Percentiles rank a stretch among this genome's conserved stretches.
Evolutionary conservation across 2,329 filamentous ascomycete genomes (phyloP).

Genomic region (Aplosporella prunicola): DNA sequence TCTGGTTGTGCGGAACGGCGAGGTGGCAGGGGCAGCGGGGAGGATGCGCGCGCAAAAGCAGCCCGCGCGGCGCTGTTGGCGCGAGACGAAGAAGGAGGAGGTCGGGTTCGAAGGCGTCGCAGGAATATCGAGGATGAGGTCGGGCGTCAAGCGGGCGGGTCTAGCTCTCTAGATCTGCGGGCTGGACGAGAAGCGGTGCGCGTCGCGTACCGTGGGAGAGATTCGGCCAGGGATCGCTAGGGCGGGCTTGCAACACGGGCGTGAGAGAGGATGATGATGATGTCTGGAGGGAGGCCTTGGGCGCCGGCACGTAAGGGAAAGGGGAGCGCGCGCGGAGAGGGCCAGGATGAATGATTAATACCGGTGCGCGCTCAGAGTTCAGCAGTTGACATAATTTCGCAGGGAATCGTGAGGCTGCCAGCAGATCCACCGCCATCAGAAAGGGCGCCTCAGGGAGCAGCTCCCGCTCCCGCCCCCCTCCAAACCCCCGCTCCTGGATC

Average conservation of each 20-base stretch:
- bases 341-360: constrained; percentile 10
- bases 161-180: constrained; percentile 10
- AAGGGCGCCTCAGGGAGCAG: too few species aligned
- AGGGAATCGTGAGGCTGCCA: too few species aligned
- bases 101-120: too few species aligned
- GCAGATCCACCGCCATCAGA: too few species aligned
- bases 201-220: constrained; percentile 9
- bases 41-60: too few species aligned
- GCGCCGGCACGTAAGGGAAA: neutral
- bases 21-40: constrained; percentile 5
- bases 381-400: constrained; percentile 11
- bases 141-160: constrained; percentile 1
- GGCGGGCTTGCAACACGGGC: neutral
- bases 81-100: too few species aligned
- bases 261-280: constrained; percentile 2
- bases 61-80: too few species aligned
- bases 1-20: constrained; percentile 9
- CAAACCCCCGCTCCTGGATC: neutral
- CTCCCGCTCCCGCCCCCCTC: neutral
- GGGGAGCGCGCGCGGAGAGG: constrained; percentile 5
- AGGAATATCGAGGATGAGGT: too few species aligned
- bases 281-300: too few species aligned
- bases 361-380: constrained; percentile 6
- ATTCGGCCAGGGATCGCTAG: constrained; percentile 10
- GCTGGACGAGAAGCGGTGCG: constrained; percentile 7